Evolutionary conservation across 2,329 filamentous ascomycete species (phyloP), one percentile per base, ranked within the genome.

Genomic region (Xylaria sp.): DNA sequence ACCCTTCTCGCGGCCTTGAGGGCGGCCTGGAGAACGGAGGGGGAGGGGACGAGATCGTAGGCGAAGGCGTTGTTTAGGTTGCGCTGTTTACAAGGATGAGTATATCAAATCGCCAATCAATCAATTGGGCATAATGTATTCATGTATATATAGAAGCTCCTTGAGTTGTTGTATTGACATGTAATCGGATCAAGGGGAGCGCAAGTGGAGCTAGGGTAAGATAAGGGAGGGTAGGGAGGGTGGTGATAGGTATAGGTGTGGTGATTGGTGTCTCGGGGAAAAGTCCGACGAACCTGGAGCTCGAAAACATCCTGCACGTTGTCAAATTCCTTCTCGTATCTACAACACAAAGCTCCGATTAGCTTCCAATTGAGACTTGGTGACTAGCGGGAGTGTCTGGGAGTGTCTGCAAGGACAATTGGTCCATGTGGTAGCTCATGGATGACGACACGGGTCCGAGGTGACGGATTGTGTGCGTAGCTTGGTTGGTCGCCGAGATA

Each of bases 251-350:
- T n/a, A n/a, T n/a, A n/a, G n/a, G 27, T 50, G 25, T 29, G 23
- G 55, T 61, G 60, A 47, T 5, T 42, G 40, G 53, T 32, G 32
- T 53, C 23, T 21, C 25, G 55, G 53, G 57, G 50, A 68, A 64
- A 60, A 48, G 58, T 54, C 66, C 60, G 54, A 72, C 63, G 70
- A 90, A 97, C 94, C 93, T 98, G 94, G 80, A 99, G 93, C 91
- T 99, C 96, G 84, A 99, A 99, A 80, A 98, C 95, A 86, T 99
- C 96, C 85, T 98, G 93, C 75, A 99, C 96, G 80, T 85, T 84
- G 73, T 99, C 95, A 81, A 99, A 99, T 86, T 99, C 96, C 90
- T 98, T 98, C 90, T 99, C 96, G 81, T 97, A 99, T 86, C 96
- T 99, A 81, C 78, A 67, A 66, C 67, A 61, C 67, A 61, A 70